Evolutionary conservation across 2,329 filamentous ascomycete genomes (phyloP).

Genomic region (Fusarium praegraminearum): DNA sequence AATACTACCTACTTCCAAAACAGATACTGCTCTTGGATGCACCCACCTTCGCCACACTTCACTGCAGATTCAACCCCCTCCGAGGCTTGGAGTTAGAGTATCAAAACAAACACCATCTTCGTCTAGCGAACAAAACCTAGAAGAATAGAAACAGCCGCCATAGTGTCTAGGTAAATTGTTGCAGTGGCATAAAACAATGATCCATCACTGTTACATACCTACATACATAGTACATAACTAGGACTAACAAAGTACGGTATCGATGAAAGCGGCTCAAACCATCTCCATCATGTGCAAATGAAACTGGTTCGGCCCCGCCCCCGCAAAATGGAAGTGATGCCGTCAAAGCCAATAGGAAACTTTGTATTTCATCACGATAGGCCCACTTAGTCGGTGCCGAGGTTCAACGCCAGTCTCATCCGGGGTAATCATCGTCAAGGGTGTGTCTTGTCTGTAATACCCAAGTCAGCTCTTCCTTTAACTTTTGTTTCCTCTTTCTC

Average conservation of each 20-base stretch:
- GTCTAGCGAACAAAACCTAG: neutral
- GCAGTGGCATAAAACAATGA: neutral
- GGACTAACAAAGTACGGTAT: neutral
- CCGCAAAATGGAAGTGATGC: constrained; percentile 39
- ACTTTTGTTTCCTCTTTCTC: neutral
- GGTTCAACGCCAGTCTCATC: constrained; percentile 32
- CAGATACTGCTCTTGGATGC: too few species aligned
- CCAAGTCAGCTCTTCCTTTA: constrained; percentile 4
- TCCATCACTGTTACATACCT: neutral
- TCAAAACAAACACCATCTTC: neutral
- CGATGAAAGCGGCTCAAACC: constrained; percentile 35
- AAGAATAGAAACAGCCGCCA: neutral
- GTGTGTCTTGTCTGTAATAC: constrained; percentile 2
- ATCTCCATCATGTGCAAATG: constrained; percentile 32
- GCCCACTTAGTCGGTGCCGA: constrained; percentile 42
- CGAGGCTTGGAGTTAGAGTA: neutral
- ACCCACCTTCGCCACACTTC: neutral
- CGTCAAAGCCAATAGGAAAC: constrained; percentile 26
- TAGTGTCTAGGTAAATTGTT: neutral
- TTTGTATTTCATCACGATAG: constrained; percentile 30
- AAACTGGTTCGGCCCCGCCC: constrained; percentile 36
- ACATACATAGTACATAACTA: too few species aligned
- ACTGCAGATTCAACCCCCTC: neutral
- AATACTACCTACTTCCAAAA: too few species aligned
- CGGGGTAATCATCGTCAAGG: constrained; percentile 26